These are phyloP conservation scores for Plasmodium fragile DNA, from an alignment of 169 alveolate genomes.

Conservation along the genomic window DNA sequence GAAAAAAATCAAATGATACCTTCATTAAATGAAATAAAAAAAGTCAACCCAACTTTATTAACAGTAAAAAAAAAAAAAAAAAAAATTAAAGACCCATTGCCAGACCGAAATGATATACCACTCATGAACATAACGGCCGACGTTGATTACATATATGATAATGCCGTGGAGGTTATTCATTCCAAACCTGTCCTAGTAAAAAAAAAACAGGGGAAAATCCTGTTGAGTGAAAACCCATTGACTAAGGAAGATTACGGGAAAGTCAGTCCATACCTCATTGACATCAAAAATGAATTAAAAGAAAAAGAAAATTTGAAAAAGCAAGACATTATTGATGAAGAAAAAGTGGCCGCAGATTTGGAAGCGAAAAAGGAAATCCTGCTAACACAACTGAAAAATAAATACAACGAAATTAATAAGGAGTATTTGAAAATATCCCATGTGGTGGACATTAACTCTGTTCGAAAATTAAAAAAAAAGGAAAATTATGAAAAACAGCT, in stretches of 20 bases:
- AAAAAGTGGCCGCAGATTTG: slow-evolving; percentile 60
- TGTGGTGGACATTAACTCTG: slow-evolving; percentile 69
- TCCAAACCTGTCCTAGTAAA: slow-evolving; percentile 49
- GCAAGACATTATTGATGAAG: slow-evolving; percentile 73
- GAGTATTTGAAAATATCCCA: slow-evolving; percentile 75
- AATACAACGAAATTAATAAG: slow-evolving; percentile 72
- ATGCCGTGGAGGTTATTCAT: slow-evolving; percentile 73
- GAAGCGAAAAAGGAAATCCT: slow-evolving; percentile 31
- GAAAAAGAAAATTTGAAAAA: slow-evolving; percentile 76
- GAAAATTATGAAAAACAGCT: slow-evolving; percentile 69
- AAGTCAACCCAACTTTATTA: slow-evolving; percentile 49
- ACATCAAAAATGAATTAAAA: slow-evolving; percentile 58
- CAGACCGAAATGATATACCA: slow-evolving; percentile 68
- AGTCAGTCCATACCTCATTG: slow-evolving; percentile 61
- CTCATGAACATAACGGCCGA: slow-evolving; percentile 68
- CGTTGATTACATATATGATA: slow-evolving; percentile 71
- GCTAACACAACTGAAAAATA: slow-evolving; percentile 59
- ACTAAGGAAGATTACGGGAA: slow-evolving; percentile 70
- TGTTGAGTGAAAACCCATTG: slow-evolving; percentile 64
- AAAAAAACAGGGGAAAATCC: slow-evolving; percentile 34
- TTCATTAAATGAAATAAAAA: slow-evolving; percentile 65
- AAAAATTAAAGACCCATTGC: slow-evolving; percentile 69
- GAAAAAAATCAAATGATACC: slow-evolving; percentile 68
- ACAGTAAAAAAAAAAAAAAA: slow-evolving; percentile 65
- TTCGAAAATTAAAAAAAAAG: slow-evolving; percentile 74